Conservation (phyloP, 768 basidiomycete genomes). For the Cystobasidium ongulense region DNA sequence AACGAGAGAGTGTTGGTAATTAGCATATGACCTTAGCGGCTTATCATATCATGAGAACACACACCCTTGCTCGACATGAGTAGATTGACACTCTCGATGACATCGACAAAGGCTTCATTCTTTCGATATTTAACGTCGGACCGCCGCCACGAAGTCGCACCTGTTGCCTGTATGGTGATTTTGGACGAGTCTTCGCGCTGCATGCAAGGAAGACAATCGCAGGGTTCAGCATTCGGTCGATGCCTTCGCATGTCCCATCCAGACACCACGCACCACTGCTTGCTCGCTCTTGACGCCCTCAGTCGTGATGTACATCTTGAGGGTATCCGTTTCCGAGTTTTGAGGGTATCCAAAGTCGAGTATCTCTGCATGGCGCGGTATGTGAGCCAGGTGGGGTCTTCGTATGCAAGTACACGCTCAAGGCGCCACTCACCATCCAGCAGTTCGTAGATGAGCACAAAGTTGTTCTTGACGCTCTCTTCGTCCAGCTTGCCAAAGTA, state of each 20-base stretch:
- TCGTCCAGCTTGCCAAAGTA: slow-evolving; percentile 99
- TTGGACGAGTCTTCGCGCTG: slow-evolving; percentile 89
- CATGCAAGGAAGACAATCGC: background rate
- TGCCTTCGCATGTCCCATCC: background rate
- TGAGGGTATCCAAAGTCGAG: slow-evolving; percentile 98
- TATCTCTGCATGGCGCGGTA: slow-evolving; percentile 73
- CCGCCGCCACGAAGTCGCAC: slow-evolving; percentile 88
- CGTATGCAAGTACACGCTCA: background rate
- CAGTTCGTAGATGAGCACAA: slow-evolving; percentile 93
- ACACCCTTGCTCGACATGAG: slow-evolving; percentile 94
- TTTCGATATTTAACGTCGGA: slow-evolving; percentile 98
- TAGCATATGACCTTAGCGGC: background rate
- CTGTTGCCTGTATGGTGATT: slow-evolving; percentile 94
- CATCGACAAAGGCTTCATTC: slow-evolving; percentile 99
- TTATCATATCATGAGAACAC: slow-evolving; percentile 33
- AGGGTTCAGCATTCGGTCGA: background rate
- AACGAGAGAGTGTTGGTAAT: background rate
- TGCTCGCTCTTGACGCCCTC: slow-evolving; percentile 85
- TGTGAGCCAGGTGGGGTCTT: background rate
- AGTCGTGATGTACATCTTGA: slow-evolving; percentile 96
- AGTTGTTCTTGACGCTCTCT: slow-evolving; percentile 97
- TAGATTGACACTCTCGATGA: slow-evolving; percentile 90
- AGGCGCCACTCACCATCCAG: slow-evolving; percentile 70
- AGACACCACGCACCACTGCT: slow-evolving; percentile 58
- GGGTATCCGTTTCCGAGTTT: slow-evolving; percentile 94